Evolutionary conservation across 306 rosid species (phyloP).

Genomic region (Vicia sativa): DNA sequence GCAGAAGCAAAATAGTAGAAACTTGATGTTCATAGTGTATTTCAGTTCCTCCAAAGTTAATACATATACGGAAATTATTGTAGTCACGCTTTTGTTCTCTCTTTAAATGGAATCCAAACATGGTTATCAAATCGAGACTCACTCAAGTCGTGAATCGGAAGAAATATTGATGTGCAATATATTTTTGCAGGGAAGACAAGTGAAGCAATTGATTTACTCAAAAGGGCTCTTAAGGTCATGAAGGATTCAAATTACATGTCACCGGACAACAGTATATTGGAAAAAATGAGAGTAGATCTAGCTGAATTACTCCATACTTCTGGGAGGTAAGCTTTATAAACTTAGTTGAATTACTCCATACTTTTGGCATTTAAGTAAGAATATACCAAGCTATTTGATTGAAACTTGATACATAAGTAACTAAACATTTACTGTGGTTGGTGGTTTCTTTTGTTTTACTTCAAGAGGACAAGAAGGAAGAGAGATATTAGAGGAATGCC

Average conservation of each 20-base stretch:
- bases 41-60: no score
- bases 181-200: slow-evolving; percentile 65
- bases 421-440: slow-evolving; percentile 28
- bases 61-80: not conserved
- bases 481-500: slow-evolving; percentile 76
- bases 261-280: slow-evolving; percentile 65
- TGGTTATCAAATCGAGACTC: not conserved
- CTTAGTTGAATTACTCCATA: slow-evolving; percentile 25
- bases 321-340: slow-evolving; percentile 63
- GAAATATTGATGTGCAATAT: slow-evolving; percentile 13
- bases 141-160: no score
- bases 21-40: no score
- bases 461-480: slow-evolving; percentile 87
- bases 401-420: slow-evolving; percentile 19
- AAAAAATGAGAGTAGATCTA: slow-evolving; percentile 83
- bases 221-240: slow-evolving; percentile 68
- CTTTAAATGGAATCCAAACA: not conserved
- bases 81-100: not conserved
- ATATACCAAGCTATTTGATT: slow-evolving; percentile 3
- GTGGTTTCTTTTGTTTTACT: slow-evolving; percentile 31
- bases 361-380: slow-evolving; percentile 17
- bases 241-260: slow-evolving; percentile 73
- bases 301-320: slow-evolving; percentile 81
- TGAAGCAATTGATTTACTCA: slow-evolving; percentile 74
- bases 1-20: no score